phyloP scores from a whole-genome alignment of 331 rosid genomes.

The Erythrophleum ivorense region DNA sequence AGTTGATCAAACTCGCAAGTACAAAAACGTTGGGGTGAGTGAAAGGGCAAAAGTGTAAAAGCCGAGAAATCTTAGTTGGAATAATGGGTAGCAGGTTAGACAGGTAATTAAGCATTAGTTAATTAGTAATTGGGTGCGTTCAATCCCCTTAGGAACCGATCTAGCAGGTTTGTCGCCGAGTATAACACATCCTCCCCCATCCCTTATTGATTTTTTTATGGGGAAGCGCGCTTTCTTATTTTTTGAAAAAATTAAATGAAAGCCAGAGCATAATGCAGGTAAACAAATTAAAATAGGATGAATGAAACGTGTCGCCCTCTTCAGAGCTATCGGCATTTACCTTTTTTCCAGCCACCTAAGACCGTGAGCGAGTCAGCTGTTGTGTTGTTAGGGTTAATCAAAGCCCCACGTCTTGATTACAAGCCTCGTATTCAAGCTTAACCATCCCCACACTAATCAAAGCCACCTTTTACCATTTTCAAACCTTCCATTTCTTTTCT shows the following conservation, averaged over 20 bases:
- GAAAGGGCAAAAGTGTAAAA: slow-evolving; percentile 35
- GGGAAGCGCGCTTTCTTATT: too few relatives aligned
- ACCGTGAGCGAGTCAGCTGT: not conserved
- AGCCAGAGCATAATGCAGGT: too few relatives aligned
- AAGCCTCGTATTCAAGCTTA: too few relatives aligned
- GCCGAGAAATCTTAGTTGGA: not conserved
- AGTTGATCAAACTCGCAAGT: not conserved
- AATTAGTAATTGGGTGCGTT: slow-evolving; percentile 3
- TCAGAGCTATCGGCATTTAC: not conserved
- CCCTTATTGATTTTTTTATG: too few relatives aligned
- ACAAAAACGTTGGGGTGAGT: not conserved
- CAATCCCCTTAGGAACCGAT: slow-evolving; percentile 59
- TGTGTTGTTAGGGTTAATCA: not conserved
- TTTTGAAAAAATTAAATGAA: too few relatives aligned
- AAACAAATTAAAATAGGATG: not conserved
- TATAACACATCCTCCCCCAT: not conserved
- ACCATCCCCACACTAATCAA: too few relatives aligned
- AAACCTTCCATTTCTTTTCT: too few relatives aligned
- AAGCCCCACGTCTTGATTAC: not conserved
- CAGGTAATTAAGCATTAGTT: not conserved
- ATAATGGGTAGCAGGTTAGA: not conserved
- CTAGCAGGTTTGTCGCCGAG: slow-evolving; percentile 62
- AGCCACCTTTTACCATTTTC: too few relatives aligned
- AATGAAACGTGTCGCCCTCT: not conserved
- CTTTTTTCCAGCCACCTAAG: not conserved